phyloP scores from a whole-genome alignment of 2,329 filamentous ascomycete genomes.

The Trichophyton verrucosum region DNA sequence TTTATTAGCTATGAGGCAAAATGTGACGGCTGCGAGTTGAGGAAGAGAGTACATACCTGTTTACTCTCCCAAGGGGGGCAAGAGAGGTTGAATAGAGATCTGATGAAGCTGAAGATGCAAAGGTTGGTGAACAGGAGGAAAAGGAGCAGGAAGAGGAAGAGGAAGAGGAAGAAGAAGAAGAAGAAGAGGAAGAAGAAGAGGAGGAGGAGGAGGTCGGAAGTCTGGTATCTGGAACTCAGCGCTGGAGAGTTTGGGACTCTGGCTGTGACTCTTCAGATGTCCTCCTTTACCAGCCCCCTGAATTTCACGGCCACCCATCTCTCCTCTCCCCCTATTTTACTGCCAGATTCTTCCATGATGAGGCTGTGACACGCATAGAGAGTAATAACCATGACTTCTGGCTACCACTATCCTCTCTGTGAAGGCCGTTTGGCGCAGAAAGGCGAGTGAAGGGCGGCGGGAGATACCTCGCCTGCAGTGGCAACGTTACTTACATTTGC shows the following conservation, averaged over 20 bases:
- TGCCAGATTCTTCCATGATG: background rate
- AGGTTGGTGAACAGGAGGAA: background rate
- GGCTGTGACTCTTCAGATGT: background rate
- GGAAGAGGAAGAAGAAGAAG: background rate
- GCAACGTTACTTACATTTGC: background rate
- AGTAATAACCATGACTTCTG: too few species aligned
- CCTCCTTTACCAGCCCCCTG: background rate
- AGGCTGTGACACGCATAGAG: background rate
- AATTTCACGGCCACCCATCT: background rate
- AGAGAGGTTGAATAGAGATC: too few species aligned
- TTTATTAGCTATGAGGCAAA: too few species aligned
- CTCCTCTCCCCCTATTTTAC: background rate
- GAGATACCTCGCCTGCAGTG: background rate
- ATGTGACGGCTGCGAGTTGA: too few species aligned
- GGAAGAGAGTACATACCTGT: too few species aligned
- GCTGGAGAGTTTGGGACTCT: background rate
- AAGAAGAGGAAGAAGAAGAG: background rate
- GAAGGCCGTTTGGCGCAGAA: background rate
- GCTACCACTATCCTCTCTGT: background rate
- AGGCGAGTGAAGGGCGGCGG: background rate
- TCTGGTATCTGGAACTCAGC: background rate
- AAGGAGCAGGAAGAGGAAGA: background rate
- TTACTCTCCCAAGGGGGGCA: too few species aligned
- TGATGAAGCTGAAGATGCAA: background rate
- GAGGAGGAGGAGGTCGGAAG: background rate